Evolutionary conservation across 1,284 basidiomycete genomes (phyloP), one percentile per base, ranked within the genome.

Genomic region (Clitocybe nebularis): DNA sequence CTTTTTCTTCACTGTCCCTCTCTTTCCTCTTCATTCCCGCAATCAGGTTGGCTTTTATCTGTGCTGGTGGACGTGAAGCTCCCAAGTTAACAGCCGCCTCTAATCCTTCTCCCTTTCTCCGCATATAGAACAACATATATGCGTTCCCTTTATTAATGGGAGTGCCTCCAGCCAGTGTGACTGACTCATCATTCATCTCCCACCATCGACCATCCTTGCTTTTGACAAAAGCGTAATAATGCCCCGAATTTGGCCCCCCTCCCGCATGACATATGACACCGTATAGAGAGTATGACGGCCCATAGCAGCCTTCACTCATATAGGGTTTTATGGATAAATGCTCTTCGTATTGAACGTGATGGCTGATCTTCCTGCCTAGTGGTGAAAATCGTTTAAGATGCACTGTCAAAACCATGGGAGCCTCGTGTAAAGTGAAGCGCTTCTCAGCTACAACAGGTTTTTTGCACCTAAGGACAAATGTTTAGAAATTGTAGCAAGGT

Each of bases 321-420:
- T 80, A 87, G 0, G 81, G 77, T 26, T 82, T 74, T 34, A 99
- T 70, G 23, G 82, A 75, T n/a, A 99, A 63, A 4, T 65, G 72
- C 40, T 93, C 86, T 13, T 85, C 82, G 60, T 94, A 99, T 9
- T 77, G 71, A 50, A 99, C 73, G 26, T 71, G 68, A 39, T 89
- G 82, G 2, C 77, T 79, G 35, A 96, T 83, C 68, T 98, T 98
- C 46, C 84, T 76, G 14, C 95, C 95, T 38, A 89, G 72, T 0
- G 90, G 88, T 7, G 89, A 88, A 64, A 99, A 99, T 13, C 96
- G 83, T 68, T 99, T 99, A 29, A 99, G 71, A 58, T 99, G 96
- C n/a, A 99, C 74, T 0, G 94, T 97, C 24, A 99, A 75, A n/a
- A 94, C 84, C 14, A 80, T 67, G 0, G 96, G 96, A 1, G 93